These are phyloP conservation scores for Chrysophaeum taylorii DNA, from an alignment of 352 stramenopile genomes.

Conservation along the genomic window DNA sequence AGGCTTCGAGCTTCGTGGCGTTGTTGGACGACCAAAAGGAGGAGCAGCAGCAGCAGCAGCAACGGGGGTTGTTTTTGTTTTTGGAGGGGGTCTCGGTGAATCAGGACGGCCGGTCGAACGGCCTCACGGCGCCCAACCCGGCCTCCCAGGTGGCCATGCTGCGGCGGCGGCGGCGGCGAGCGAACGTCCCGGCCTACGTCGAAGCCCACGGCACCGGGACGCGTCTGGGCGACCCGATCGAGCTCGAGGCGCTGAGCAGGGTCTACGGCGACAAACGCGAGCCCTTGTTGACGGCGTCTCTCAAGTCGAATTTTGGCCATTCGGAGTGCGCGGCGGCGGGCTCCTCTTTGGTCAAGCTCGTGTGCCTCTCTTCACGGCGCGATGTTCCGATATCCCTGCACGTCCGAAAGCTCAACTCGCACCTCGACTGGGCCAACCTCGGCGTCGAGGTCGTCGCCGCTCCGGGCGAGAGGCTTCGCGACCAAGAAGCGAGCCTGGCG, in stretches of 20 bases:
- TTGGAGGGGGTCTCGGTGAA: neutral
- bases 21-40: neutral
- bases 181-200: constrained; percentile 31
- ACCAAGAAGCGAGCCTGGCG: neutral
- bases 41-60: too few relatives aligned
- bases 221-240: constrained; percentile 41
- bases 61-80: too few relatives aligned
- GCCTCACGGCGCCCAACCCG: neutral
- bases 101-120: neutral
- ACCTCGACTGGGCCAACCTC: constrained; percentile 23
- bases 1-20: neutral
- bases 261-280: constrained; percentile 11
- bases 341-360: constrained; percentile 36
- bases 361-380: constrained; percentile 28
- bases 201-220: constrained; percentile 45
- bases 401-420: constrained; percentile 28
- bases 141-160: neutral
- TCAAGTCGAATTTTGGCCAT: constrained; percentile 48
- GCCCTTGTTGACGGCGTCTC: constrained; percentile 34
- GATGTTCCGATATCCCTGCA: constrained; percentile 32
- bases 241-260: constrained; percentile 29
- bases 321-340: constrained; percentile 39
- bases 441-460: constrained; percentile 16
- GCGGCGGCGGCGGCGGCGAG: neutral
- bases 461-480: neutral